Base-by-base conservation (phyloP, 2,329 filamentous ascomycete species). In the Atkinsonella texensis region DNA sequence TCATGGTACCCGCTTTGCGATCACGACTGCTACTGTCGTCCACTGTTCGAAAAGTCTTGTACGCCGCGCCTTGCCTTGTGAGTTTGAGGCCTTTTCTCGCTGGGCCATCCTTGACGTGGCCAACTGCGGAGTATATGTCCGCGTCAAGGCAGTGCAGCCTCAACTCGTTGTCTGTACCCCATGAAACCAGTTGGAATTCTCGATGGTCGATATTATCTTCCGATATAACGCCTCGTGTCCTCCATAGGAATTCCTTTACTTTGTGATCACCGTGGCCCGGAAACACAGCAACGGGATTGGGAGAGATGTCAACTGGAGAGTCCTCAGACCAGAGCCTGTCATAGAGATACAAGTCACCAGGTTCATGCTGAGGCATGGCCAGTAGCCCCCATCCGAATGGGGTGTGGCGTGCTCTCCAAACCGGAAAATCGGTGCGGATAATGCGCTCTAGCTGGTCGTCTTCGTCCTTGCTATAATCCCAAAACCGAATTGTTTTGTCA, bases 171-270 rank as follows among this genome's bases (percentile, higher is more conserved):
- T 96, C 91, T 47, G 87, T 84, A 28, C 89, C 89, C 90, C 90
- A 96, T 0, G 90, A 90, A 0, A 96, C 87, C 17, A 96, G 74
- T 65, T 96, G 90, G 56, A 95, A 96, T 49, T 96, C 90, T 59
- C 91, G 81, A 55, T 89, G 74, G 60, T 96, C 90, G 45, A 85
- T 69, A n/a, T 79, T 77, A 50, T 88, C 79, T 15, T 80, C 77
- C 17, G 78, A 77, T 18, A 84, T 74, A 15, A 69, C 69, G 39
- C 90, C 90, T 51, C 90, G 81, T 46, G 81, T 80, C 63, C 90
- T 79, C 90, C 90, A 96, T 11, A 96, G 70, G 55, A 96, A 96
- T 60, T 96, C 90, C 62, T 93, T 95, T 32, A 88, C 89, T 62
- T 90, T 83, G 58, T 81, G 74, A 46, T 74, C 75, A 18, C 77